Conservation (phyloP, 2,329 filamentous ascomycete species). For the Alternaria ethzedia region DNA sequence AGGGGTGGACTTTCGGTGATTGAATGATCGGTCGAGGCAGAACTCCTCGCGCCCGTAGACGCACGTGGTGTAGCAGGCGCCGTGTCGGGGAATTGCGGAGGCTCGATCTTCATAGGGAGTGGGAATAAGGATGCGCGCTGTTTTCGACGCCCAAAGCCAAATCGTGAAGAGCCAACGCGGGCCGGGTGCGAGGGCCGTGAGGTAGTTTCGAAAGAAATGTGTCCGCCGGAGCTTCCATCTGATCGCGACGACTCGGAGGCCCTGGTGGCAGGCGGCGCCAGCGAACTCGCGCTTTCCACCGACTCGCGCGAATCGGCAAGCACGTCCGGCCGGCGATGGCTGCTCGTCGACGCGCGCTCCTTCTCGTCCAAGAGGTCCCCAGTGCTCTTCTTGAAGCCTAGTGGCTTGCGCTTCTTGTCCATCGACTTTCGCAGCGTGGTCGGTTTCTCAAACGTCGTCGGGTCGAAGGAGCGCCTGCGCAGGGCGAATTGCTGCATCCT, state of each 20-base stretch:
- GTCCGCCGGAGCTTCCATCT: constrained; percentile 74
- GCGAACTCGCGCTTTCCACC: constrained; percentile 64
- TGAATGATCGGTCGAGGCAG: constrained; percentile 41
- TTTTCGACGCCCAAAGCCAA: constrained; percentile 78
- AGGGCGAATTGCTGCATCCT: constrained; percentile 45
- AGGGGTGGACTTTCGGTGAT: constrained; percentile 46
- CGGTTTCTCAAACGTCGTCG: constrained; percentile 36
- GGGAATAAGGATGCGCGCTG: constrained; percentile 79
- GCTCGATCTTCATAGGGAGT: constrained; percentile 75
- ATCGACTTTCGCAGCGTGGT: constrained; percentile 43
- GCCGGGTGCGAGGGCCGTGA: constrained; percentile 58
- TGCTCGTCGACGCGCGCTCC: constrained; percentile 68
- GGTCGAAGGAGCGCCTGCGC: constrained; percentile 48
- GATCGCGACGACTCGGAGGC: constrained; percentile 89
- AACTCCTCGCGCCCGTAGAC: constrained; percentile 48
- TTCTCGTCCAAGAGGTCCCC: constrained; percentile 46
- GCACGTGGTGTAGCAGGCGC: constrained; percentile 55
- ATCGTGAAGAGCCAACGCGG: constrained; percentile 69
- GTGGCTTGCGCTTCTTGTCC: constrained; percentile 42
- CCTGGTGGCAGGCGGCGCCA: constrained; percentile 69
- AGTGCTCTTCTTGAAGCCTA: constrained; percentile 38
- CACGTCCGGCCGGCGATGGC: constrained; percentile 46
- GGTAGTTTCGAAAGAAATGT: constrained; percentile 45
- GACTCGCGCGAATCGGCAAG: constrained; percentile 69
- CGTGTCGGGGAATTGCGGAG: constrained; percentile 53